Conservation (phyloP, 129 eudicot species). For the Flaveria ramosissima region DNA sequence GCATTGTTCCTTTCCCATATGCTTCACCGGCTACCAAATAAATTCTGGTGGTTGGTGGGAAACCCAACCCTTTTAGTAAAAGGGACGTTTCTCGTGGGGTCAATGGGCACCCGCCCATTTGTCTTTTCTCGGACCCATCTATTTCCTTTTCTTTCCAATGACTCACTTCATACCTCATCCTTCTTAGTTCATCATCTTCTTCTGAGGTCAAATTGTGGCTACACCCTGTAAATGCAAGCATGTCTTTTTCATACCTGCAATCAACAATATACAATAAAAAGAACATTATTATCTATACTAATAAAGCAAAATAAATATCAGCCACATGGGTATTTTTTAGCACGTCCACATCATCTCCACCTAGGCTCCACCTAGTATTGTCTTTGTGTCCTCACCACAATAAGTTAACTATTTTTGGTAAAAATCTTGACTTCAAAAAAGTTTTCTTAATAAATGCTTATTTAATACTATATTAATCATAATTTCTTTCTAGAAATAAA, state of each 20-base stretch:
- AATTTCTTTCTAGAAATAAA: too few relatives aligned
- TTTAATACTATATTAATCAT: too few relatives aligned
- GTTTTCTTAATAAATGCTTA: too few relatives aligned
- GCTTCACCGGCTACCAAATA: slow-evolving; percentile 97
- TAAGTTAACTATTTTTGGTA: too few relatives aligned
- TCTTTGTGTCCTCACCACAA: too few relatives aligned
- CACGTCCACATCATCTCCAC: too few relatives aligned
- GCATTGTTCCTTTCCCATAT: slow-evolving; percentile 88
- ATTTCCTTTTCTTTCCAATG: slow-evolving; percentile 99
- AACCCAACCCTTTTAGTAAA: slow-evolving; percentile 76
- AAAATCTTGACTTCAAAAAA: too few relatives aligned
- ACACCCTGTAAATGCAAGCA: slow-evolving; percentile 99
- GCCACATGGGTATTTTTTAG: too few relatives aligned
- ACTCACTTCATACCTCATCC: slow-evolving; percentile 84
- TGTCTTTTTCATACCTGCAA: slow-evolving; percentile 93
- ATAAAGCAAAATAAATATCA: too few relatives aligned
- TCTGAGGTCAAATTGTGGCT: slow-evolving; percentile 86
- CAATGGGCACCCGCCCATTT: slow-evolving; percentile 92
- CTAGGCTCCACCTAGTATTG: too few relatives aligned
- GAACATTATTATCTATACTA: too few relatives aligned
- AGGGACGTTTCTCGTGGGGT: slow-evolving; percentile 95
- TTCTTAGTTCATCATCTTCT: slow-evolving; percentile 83
- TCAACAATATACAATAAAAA: neutral
- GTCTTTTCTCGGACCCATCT: slow-evolving; percentile 76
- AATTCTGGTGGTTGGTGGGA: slow-evolving; percentile 65